Base-by-base conservation (phyloP, 2,329 filamentous ascomycete species). In the Fusarium agapanthi region DNA sequence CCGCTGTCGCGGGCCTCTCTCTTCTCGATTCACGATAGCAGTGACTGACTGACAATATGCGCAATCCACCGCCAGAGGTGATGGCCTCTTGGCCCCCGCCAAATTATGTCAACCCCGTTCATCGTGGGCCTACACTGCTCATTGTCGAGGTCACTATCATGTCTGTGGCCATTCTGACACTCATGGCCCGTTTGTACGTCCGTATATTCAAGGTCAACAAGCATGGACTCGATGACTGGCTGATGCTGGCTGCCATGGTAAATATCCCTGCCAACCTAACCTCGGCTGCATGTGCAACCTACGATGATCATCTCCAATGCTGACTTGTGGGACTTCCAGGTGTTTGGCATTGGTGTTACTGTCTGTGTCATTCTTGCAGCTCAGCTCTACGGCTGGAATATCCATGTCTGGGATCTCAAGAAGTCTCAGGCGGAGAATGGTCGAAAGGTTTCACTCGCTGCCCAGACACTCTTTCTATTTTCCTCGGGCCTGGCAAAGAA, bases 191-290 rank as follows among this genome's bases (percentile, higher is more conserved):
- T 20, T 76, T 84, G 43, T 84, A 83, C 50, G 82, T 83, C 51
- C 77, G 81, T 15, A 65, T 81, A 5, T 61, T 71, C 61, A 77
- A 82, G 40, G 76, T 84, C 38, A 77, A 79, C 47, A 80, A 77
- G 55, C 77, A 67, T 41, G 80, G 81, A 38, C 75, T 78, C 58
- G 83, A 85, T 66, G 83, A 84, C 74, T 84, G 81, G 82, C 58
- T 85, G 18, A 85, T 85, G 83, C 67, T 83, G 10, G 78, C 61
- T 38, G 82, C 82, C 8, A 78, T 80, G 68, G 82, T 84, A 69
- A 75, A 64, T 78, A 53, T 65, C 16, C 20, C 32, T 20, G 8
- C 22, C 38, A 40, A 11, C 22, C 40, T 13, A 28, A 41, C 73
- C 60, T 74, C 71, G 69, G 66, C 50, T 57, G 48, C 60, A 71